Conservation (phyloP, 2,329 filamentous ascomycete genomes). For the Ophiostoma ulmi region DNA sequence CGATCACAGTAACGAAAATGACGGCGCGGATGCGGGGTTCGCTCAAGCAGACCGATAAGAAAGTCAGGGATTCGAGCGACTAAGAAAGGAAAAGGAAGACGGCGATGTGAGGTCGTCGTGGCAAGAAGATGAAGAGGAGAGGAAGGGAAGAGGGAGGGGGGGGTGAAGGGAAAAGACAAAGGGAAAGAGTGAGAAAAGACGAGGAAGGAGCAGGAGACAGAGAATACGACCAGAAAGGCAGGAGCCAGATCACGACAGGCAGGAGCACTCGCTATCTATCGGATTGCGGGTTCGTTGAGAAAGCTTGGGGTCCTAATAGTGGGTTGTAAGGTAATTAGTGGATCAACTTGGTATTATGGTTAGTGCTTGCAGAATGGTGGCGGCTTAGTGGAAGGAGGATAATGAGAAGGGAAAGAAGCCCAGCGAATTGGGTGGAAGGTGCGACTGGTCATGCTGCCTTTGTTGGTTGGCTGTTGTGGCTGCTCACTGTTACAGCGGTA, state of each 20-base stretch:
- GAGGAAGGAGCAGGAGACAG: not conserved
- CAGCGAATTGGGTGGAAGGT: slow-evolving; percentile 23
- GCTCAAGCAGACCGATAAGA: slow-evolving; percentile 8
- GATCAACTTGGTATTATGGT: not conserved
- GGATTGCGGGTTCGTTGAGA: not conserved
- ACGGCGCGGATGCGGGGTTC: not conserved
- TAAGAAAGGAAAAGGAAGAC: not conserved
- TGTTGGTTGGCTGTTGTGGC: not conserved
- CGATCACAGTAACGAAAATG: not conserved
- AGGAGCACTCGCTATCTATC: slow-evolving; percentile 5
- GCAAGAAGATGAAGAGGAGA: not conserved
- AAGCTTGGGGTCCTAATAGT: not conserved
- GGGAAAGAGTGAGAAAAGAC: not conserved
- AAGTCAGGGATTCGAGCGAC: not conserved
- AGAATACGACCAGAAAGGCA: slow-evolving; percentile 1
- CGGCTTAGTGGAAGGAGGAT: not conserved
- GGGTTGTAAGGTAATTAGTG: slow-evolving; percentile 2
- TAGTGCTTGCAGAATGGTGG: not conserved
- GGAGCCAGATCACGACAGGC: slow-evolving; percentile 4
- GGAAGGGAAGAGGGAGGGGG: not conserved
- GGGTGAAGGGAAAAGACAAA: not conserved
- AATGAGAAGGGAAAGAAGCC: slow-evolving; percentile 14
- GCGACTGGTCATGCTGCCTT: not conserved
- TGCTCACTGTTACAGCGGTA: not conserved
- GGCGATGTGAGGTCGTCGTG: not conserved